A percentile compares a stretch with the other conserved stretches of the same genome.
Conservation (phyloP, 1,284 basidiomycete genomes). For the Exobasidium cylindrosporum region DNA sequence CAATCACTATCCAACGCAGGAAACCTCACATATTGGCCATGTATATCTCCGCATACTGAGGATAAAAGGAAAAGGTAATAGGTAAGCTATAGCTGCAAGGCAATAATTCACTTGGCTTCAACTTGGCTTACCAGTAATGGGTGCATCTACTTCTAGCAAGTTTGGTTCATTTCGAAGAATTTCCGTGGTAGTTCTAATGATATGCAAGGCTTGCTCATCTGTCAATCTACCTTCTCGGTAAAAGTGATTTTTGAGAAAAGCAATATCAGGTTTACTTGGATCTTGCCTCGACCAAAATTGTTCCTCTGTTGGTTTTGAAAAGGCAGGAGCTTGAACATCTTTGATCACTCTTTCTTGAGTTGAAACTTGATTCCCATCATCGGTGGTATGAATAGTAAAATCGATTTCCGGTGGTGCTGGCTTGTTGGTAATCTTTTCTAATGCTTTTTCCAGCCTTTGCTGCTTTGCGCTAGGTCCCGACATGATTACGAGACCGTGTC, state of each 20-base stretch:
- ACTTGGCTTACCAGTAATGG: conserved; percentile 74
- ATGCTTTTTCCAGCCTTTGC: conserved; percentile 29
- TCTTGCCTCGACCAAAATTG: conserved; percentile 66
- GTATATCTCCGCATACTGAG: conserved; percentile 52
- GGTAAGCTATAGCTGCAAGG: neutral
- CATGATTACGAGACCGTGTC: too few relatives aligned
- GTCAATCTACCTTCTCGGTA: conserved; percentile 78
- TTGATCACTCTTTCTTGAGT: conserved; percentile 58
- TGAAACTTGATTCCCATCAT: conserved; percentile 57
- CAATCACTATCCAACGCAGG: neutral
- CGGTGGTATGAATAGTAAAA: conserved; percentile 57
- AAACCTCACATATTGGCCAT: conserved; percentile 47
- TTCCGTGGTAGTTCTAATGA: conserved; percentile 71
- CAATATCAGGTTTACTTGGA: conserved; percentile 64
- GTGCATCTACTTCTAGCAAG: conserved; percentile 84
- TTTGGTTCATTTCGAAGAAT: conserved; percentile 79
- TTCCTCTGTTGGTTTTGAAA: conserved; percentile 82
- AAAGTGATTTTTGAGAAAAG: conserved; percentile 98
- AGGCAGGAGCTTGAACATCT: conserved; percentile 64
- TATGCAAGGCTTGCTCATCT: conserved; percentile 57
- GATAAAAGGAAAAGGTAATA: conserved; percentile 1
- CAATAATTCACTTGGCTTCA: neutral
- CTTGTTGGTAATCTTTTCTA: conserved; percentile 48
- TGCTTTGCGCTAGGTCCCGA: neutral
- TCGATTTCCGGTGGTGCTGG: conserved; percentile 51